phyloP scores from a whole-genome alignment of 306 rosid species.

The Vigna nakashimae region DNA sequence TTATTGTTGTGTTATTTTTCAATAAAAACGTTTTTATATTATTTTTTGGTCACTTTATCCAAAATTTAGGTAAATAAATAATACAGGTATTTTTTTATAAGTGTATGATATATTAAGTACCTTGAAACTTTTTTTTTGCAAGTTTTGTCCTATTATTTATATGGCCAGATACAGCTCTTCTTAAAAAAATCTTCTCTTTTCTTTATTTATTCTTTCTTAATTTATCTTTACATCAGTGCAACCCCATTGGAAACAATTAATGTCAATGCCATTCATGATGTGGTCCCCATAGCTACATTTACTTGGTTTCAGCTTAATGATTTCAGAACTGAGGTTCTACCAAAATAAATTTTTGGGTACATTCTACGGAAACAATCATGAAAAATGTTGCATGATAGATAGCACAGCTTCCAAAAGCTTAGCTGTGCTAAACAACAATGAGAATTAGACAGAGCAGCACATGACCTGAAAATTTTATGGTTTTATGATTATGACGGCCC shows the following conservation, averaged over 20 bases:
- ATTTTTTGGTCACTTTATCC: neutral
- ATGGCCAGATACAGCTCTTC: constrained; percentile 33
- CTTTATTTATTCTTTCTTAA: constrained; percentile 3
- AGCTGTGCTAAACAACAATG: constrained; percentile 18
- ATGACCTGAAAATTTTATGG: constrained; percentile 14
- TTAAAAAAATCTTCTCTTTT: constrained; percentile 22
- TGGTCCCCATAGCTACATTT: constrained; percentile 45
- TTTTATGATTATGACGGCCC: constrained; percentile 20
- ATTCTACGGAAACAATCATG: constrained; percentile 29
- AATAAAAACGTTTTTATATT: neutral
- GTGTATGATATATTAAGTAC: neutral
- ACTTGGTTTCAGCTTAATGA: constrained; percentile 38
- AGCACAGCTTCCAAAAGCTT: constrained; percentile 38
- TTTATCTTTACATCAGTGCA: constrained; percentile 45
- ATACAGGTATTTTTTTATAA: neutral
- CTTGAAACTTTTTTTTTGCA: neutral
- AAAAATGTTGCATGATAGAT: constrained; percentile 21
- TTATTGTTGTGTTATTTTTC: neutral
- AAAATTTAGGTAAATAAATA: neutral
- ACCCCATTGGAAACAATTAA: constrained; percentile 47
- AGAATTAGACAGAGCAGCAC: constrained; percentile 7
- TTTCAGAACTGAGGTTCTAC: constrained; percentile 5
- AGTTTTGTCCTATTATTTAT: constrained; percentile 30
- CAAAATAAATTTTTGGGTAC: neutral
- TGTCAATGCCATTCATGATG: constrained; percentile 52